Evolutionary conservation across 306 rosid genomes (phyloP).

Genomic region (Oxytropis ochrocephala): DNA sequence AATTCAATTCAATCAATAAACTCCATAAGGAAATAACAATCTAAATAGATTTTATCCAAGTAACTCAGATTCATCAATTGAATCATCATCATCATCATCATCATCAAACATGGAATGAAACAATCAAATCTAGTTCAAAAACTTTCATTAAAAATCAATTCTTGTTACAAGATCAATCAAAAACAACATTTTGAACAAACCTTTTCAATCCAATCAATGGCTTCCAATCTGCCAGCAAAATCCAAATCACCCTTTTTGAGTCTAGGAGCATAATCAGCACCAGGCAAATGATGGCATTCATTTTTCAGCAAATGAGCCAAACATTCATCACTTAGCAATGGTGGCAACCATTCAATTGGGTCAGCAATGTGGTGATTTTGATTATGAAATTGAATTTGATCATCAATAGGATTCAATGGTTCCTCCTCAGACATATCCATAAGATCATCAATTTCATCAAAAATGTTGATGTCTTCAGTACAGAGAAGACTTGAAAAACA

Average conservation of each 20-base stretch:
- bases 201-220: slow-evolving; percentile 77
- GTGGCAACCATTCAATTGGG: slow-evolving; percentile 36
- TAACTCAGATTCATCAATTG: background rate
- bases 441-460: slow-evolving; percentile 44
- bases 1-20: background rate
- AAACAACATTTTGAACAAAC: slow-evolving; percentile 32
- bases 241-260: slow-evolving; percentile 63
- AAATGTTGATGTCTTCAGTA: slow-evolving; percentile 46
- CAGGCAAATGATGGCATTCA: slow-evolving; percentile 58
- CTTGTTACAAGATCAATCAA: background rate
- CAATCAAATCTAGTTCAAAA: background rate
- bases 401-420: slow-evolving; percentile 27
- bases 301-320: slow-evolving; percentile 49
- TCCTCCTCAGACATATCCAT: slow-evolving; percentile 27
- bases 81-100: slow-evolving; percentile 13
- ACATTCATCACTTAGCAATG: slow-evolving; percentile 60
- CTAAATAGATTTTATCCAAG: background rate
- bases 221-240: slow-evolving; percentile 54
- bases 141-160: background rate
- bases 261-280: slow-evolving; percentile 44
- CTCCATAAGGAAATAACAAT: background rate
- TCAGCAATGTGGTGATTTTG: slow-evolving; percentile 20
- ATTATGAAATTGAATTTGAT: slow-evolving; percentile 21
- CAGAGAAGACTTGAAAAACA: slow-evolving; percentile 66
- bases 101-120: background rate